Evolutionary conservation across 139 green algal species (phyloP).

Genomic region (Medakamo hakoo): DNA sequence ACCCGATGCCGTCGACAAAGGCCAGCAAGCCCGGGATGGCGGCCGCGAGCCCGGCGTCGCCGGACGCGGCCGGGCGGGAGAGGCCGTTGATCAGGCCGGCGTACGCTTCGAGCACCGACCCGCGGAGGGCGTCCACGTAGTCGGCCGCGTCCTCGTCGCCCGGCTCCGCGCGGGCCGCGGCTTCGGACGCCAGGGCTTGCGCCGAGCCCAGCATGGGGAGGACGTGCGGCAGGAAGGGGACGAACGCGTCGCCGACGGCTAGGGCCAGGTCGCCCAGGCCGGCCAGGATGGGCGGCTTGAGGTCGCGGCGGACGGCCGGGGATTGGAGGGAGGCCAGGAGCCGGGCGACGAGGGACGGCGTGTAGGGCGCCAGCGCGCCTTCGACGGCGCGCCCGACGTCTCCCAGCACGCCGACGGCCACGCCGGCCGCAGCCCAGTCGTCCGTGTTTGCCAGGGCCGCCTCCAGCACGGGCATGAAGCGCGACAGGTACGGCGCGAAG

Average conservation of each 20-base stretch:
- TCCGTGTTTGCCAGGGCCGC: conserved; percentile 43
- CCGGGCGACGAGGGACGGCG: conserved; percentile 59
- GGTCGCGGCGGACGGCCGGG: conserved; percentile 59
- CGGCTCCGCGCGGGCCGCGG: neutral
- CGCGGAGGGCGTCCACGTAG: conserved; percentile 83
- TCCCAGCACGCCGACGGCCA: conserved; percentile 75
- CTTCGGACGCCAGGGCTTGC: conserved; percentile 36
- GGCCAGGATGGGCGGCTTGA: conserved; percentile 91
- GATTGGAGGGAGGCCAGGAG: conserved; percentile 36
- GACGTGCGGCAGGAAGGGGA: conserved; percentile 51
- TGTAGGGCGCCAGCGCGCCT: conserved; percentile 55
- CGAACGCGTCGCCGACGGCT: conserved; percentile 67
- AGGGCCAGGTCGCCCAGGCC: conserved; percentile 90
- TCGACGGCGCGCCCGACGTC: conserved; percentile 78
- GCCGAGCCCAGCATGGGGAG: conserved; percentile 64
- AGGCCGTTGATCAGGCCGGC: conserved; percentile 58
- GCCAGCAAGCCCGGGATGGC: conserved; percentile 21
- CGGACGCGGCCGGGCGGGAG: neutral
- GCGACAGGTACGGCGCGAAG: conserved; percentile 86
- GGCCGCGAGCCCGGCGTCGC: conserved; percentile 13
- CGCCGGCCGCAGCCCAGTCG: conserved; percentile 62
- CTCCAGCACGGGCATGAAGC: conserved; percentile 69
- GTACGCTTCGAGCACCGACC: conserved; percentile 82
- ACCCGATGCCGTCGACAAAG: conserved; percentile 44
- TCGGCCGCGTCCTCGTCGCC: conserved; percentile 68